Conservation (phyloP, 139 green algal genomes). For the Chlorella sp. region DNA sequence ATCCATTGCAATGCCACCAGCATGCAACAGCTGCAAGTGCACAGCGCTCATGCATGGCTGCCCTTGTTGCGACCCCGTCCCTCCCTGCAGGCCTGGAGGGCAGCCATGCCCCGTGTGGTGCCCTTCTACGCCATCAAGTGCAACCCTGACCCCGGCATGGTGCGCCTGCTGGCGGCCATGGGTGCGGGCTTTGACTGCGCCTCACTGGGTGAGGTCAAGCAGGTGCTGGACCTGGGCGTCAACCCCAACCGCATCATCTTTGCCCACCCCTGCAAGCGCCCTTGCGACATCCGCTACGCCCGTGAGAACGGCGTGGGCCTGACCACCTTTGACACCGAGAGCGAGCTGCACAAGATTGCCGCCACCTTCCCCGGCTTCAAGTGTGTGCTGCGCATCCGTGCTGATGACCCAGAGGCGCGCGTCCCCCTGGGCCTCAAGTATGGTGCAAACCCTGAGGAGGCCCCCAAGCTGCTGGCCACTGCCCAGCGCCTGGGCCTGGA, state of each 20-base stretch:
- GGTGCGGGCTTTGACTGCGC: slow-evolving; percentile 93
- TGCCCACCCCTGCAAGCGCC: slow-evolving; percentile 91
- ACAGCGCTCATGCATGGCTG: too few relatives aligned
- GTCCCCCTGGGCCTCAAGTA: slow-evolving; percentile 78
- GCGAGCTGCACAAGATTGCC: slow-evolving; percentile 89
- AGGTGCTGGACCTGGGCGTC: slow-evolving; percentile 74
- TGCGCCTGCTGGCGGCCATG: slow-evolving; percentile 73
- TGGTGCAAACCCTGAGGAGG: slow-evolving; percentile 51
- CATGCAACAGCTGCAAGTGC: too few relatives aligned
- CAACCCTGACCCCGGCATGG: slow-evolving; percentile 80
- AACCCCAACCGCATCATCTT: slow-evolving; percentile 78
- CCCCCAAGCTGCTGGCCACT: slow-evolving; percentile 41
- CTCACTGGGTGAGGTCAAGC: slow-evolving; percentile 73
- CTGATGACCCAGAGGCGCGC: slow-evolving; percentile 66
- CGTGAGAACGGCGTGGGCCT: slow-evolving; percentile 50
- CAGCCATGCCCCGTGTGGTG: slow-evolving; percentile 77
- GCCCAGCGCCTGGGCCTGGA: slow-evolving; percentile 54
- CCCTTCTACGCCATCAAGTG: slow-evolving; percentile 96
- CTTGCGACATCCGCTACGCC: slow-evolving; percentile 58
- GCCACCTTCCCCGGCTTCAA: slow-evolving; percentile 51
- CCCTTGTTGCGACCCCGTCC: too few relatives aligned
- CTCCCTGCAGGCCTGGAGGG: slow-evolving; percentile 65
- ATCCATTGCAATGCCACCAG: too few relatives aligned
- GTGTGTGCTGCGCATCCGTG: slow-evolving; percentile 85
- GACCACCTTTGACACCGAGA: slow-evolving; percentile 91